Conservation (phyloP, 306 rosid genomes). For the Alnus glutinosa region DNA sequence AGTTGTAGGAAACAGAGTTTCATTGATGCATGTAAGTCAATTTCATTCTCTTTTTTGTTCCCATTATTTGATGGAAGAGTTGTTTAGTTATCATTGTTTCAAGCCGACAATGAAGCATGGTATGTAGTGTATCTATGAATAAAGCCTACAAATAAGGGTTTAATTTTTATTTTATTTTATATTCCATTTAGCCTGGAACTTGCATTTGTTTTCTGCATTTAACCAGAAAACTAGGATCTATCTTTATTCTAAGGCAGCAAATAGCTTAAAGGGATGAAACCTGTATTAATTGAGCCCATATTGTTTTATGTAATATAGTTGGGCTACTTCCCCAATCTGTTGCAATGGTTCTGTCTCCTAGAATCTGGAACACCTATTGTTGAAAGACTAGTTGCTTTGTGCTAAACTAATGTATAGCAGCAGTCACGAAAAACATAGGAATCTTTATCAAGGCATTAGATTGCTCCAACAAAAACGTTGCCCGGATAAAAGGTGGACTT, state of each 20-base stretch:
- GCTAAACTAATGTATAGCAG: neutral
- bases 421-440: neutral
- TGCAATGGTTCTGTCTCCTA: no score
- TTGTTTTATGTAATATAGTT: no score
- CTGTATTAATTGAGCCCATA: no score
- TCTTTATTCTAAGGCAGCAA: neutral
- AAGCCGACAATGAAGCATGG: conserved; percentile 89
- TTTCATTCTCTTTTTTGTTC: conserved; percentile 26
- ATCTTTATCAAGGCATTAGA: neutral
- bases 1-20: conserved; percentile 86
- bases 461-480: neutral
- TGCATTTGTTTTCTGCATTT: neutral
- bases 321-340: no score
- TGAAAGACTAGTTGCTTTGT: neutral
- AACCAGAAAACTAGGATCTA: neutral
- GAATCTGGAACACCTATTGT: neutral
- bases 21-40: conserved; percentile 87
- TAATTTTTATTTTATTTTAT: neutral
- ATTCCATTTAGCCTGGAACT: neutral
- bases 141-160: conserved; percentile 1
- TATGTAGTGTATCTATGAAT: conserved; percentile 35
- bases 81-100: neutral
- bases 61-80: conserved; percentile 7
- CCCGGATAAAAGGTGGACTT: neutral
- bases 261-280: neutral